Conservation (phyloP, 331 rosid species). For the Pyrus hybrid region DNA sequence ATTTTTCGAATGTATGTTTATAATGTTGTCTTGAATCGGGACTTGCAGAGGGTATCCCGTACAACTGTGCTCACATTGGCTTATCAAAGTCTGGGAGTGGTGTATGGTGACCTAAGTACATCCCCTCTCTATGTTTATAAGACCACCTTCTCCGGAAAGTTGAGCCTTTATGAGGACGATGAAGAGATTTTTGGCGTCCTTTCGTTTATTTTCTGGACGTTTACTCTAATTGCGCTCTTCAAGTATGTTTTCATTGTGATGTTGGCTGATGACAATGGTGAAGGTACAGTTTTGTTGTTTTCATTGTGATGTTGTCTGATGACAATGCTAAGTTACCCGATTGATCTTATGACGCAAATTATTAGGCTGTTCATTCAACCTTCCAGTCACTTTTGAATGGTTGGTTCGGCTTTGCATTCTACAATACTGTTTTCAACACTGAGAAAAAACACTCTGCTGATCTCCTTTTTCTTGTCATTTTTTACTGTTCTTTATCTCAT, state of each 20-base stretch:
- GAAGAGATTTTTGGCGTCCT: conserved; percentile 71
- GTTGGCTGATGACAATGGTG: conserved; percentile 74
- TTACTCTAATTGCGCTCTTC: conserved; percentile 65
- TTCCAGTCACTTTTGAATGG: not conserved
- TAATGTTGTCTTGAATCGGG: conserved; percentile 33
- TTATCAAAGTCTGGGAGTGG: conserved; percentile 82
- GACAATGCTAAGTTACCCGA: not conserved
- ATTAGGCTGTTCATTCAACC: not conserved
- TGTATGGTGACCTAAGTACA: conserved; percentile 73
- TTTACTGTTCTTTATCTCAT: not conserved
- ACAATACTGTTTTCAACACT: not conserved
- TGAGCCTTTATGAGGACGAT: conserved; percentile 57
- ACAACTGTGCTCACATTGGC: conserved; percentile 59
- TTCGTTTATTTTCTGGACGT: conserved; percentile 73
- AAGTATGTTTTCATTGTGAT: conserved; percentile 67
- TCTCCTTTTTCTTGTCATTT: not conserved
- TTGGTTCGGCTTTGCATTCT: not conserved
- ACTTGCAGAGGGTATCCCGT: conserved; percentile 43
- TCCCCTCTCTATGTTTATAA: conserved; percentile 81
- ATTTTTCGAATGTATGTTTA: not conserved
- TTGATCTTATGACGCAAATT: not conserved
- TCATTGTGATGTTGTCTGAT: not conserved
- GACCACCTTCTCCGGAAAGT: conserved; percentile 68
- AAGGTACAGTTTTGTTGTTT: conserved; percentile 41
- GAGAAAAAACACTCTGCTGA: not conserved